Evolutionary conservation across 2,329 filamentous ascomycete species (phyloP).

Genomic region (Tolypocladium tundrense): DNA sequence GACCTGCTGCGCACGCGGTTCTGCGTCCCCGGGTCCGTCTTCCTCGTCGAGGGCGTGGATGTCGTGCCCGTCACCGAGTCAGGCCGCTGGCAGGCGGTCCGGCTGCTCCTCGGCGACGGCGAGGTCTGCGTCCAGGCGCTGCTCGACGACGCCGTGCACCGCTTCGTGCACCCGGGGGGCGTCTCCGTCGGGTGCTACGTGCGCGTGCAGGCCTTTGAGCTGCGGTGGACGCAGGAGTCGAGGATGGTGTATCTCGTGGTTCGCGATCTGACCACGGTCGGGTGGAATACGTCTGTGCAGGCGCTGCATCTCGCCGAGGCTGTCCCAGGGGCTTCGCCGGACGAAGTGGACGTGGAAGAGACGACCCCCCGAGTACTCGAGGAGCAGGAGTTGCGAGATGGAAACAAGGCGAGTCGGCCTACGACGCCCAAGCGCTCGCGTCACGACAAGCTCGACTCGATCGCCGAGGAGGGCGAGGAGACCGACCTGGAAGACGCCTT

Average conservation of each 20-base stretch:
- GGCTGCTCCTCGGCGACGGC: slow-evolving; percentile 42
- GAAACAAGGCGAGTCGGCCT: not conserved
- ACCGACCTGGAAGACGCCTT: slow-evolving; percentile 23
- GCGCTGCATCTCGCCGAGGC: slow-evolving; percentile 6
- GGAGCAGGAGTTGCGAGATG: not conserved
- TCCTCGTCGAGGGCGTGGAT: slow-evolving; percentile 39
- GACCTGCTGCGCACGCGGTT: slow-evolving; percentile 38
- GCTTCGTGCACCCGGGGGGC: slow-evolving; percentile 34
- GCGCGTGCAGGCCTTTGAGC: slow-evolving; percentile 29
- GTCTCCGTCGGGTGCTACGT: slow-evolving; percentile 39
- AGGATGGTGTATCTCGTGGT: slow-evolving; percentile 35
- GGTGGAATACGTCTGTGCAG: slow-evolving; percentile 34
- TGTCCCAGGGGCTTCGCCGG: not conserved
- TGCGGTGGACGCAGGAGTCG: slow-evolving; percentile 14
- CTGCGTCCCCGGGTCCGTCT: slow-evolving; percentile 36
- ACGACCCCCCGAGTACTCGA: not conserved
- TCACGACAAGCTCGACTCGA: not conserved
- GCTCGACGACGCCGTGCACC: slow-evolving; percentile 33
- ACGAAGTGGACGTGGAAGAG: not conserved
- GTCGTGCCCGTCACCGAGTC: slow-evolving; percentile 21
- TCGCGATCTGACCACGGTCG: slow-evolving; percentile 32
- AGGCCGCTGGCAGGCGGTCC: slow-evolving; percentile 31
- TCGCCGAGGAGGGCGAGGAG: slow-evolving; percentile 8
- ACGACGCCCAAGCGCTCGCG: not conserved
- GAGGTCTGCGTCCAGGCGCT: slow-evolving; percentile 44